Base-by-base conservation (phyloP, 306 rosid genomes). In the Ochetophila trinervis region DNA sequence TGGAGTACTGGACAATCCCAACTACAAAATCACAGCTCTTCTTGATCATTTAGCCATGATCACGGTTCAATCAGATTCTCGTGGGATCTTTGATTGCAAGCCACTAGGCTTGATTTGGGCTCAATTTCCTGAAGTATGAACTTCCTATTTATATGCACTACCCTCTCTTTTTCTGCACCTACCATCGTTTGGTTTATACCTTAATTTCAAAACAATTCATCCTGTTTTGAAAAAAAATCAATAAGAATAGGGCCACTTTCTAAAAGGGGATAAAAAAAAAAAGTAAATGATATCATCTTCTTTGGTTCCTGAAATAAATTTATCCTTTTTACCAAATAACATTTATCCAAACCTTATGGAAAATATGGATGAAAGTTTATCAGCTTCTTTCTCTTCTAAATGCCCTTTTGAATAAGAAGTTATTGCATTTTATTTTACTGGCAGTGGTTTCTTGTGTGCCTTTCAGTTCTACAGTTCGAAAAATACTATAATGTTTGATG, bases 41-140 rank as follows among this genome's bases (percentile, higher is more conserved):
- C 81, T 93, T 64, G 99, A 93, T 69, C 96, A 90, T 83, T 11
- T 87, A 59, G 96, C 90, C 57, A 93, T 93, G 99, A 93, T 93
- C 67, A 93, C 99, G 15, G 97, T 90, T 55, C 96, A 93, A 56
- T 79, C 94, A 6, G 54, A 86, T 66, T 68, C 85, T 53, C 94
- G 96, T 17, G 91, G 99, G 42, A 81, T 85, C 82, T 93, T 93
- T 49, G 99, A 90, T 73, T 93, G 99, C 90, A 90, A 93, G 75
- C 99, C 99, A 24, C 91, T 93, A 21, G 97, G 96, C 79, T 73
- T 93, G 80, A 93, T 93, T 57, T 93, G 99, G 99, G 91, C 97
- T 68, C 84, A 87, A 53, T 83, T 93, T 75, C 91, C 97, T 37
- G 90, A 93, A 96, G 97, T 93, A 81, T 59, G 69, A 32, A 6